phyloP scores from a whole-genome alignment of 805 yeast species.

The Pichia heedii region DNA sequence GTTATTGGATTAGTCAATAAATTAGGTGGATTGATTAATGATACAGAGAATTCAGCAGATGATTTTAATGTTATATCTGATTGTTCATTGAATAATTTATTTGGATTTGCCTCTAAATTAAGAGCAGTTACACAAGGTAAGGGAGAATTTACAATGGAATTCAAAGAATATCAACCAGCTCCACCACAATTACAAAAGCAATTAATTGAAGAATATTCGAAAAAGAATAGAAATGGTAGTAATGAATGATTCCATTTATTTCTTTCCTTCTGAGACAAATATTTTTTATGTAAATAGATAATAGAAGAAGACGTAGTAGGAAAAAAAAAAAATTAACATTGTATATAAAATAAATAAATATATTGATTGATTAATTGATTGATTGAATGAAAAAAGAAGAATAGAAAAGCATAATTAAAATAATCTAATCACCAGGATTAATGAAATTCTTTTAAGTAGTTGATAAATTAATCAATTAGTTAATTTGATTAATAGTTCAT shows the following conservation, averaged over 20 bases:
- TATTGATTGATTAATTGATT: too few relatives aligned
- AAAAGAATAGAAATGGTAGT: conserved; percentile 32
- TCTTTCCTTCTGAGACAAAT: too few relatives aligned
- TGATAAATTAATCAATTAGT: too few relatives aligned
- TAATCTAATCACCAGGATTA: too few relatives aligned
- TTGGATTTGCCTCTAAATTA: conserved; percentile 90
- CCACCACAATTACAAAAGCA: conserved; percentile 85
- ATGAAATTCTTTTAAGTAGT: too few relatives aligned
- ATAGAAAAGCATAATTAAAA: too few relatives aligned
- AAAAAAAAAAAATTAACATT: too few relatives aligned
- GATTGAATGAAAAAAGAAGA: too few relatives aligned
- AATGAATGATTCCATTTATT: neutral
- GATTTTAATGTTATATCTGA: conserved; percentile 92
- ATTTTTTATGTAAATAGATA: conserved; percentile 2
- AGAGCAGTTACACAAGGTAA: conserved; percentile 98
- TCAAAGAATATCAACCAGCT: conserved; percentile 85
- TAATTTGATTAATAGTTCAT: too few relatives aligned
- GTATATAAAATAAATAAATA: too few relatives aligned
- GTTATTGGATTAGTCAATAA: conserved; percentile 90
- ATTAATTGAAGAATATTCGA: conserved; percentile 74
- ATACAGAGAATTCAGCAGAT: conserved; percentile 88
- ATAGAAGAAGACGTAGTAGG: too few relatives aligned
- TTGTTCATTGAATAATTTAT: conserved; percentile 93
- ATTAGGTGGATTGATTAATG: conserved; percentile 83
- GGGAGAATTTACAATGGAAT: conserved; percentile 95